A percentile compares a stretch with the other conserved stretches of the same genome.
phyloP scores from a whole-genome alignment of 306 rosid genomes.

The Quercus parvula region DNA sequence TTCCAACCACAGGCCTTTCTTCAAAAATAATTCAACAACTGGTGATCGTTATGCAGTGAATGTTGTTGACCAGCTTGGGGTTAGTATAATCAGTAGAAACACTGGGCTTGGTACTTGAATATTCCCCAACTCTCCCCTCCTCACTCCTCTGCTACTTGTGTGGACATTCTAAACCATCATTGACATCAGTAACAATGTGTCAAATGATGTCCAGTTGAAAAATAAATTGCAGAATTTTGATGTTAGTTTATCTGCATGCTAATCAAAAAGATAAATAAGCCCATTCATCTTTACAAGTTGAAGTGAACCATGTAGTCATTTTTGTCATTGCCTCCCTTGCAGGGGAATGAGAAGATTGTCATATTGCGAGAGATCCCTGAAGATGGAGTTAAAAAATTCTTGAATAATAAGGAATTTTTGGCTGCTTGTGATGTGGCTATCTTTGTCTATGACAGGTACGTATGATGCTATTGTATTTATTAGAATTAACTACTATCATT shows the following conservation, averaged over 20 bases:
- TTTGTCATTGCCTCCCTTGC: slow-evolving; percentile 17
- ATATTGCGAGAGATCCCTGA: slow-evolving; percentile 92
- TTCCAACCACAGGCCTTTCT: slow-evolving; percentile 61
- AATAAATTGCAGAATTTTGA: background rate
- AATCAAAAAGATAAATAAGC: background rate
- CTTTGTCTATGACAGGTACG: slow-evolving; percentile 84
- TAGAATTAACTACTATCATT: background rate
- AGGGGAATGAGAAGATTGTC: slow-evolving; percentile 79
- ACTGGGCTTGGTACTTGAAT: slow-evolving; percentile 10
- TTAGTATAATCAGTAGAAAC: slow-evolving; percentile 36
- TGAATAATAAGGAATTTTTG: slow-evolving; percentile 65
- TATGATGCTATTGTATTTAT: background rate
- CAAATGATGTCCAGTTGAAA: slow-evolving; percentile 16
- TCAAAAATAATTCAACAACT: slow-evolving; percentile 46
- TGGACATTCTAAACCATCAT: background rate
- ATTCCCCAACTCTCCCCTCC: slow-evolving; percentile 4
- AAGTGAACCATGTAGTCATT: slow-evolving; percentile 24
- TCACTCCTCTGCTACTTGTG: background rate
- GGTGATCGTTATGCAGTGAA: slow-evolving; percentile 66
- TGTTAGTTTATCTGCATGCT: background rate
- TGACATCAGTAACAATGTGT: slow-evolving; percentile 3
- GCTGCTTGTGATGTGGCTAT: slow-evolving; percentile 88
- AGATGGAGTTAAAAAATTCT: slow-evolving; percentile 40
- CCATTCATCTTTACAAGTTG: background rate
- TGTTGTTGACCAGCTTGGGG: slow-evolving; percentile 65